Percentiles rank a stretch among this genome's conserved stretches.
Conservation (phyloP, 768 basidiomycete species). For the Chalciporus chontae region DNA sequence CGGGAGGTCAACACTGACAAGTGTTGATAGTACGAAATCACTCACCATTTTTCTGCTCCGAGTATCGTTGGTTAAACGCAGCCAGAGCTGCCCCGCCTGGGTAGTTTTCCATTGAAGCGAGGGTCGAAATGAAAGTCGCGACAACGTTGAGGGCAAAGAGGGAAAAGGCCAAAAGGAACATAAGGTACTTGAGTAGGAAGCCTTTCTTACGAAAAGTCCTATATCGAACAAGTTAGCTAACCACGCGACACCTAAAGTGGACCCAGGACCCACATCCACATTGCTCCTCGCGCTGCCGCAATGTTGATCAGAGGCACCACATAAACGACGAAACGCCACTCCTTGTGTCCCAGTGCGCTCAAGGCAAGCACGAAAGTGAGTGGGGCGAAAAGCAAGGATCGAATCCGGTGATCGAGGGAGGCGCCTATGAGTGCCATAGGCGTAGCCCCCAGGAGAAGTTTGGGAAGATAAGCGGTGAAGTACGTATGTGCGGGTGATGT, state of each 20-base stretch:
- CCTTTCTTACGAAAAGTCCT: constrained; percentile 52
- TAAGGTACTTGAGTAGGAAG: constrained; percentile 41
- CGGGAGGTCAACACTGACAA: constrained; percentile 4
- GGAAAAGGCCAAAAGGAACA: constrained; percentile 43
- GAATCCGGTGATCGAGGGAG: constrained; percentile 45
- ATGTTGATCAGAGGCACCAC: constrained; percentile 79
- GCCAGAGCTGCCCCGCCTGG: constrained; percentile 80
- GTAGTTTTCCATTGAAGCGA: constrained; percentile 74
- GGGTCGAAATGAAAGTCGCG: constrained; percentile 49
- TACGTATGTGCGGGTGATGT: constrained; percentile 70
- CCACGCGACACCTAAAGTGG: neutral
- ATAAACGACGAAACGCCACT: constrained; percentile 96
- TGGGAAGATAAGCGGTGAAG: constrained; percentile 66
- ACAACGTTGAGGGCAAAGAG: constrained; percentile 52
- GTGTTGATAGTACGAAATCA: neutral
- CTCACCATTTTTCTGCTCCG: constrained; percentile 31
- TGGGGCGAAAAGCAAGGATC: constrained; percentile 49
- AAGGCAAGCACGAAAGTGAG: constrained; percentile 56
- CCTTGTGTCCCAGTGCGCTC: constrained; percentile 86
- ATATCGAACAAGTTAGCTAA: neutral
- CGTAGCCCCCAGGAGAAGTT: constrained; percentile 62
- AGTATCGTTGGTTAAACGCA: constrained; percentile 53
- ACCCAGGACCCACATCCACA: constrained; percentile 53
- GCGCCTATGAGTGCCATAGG: constrained; percentile 60
- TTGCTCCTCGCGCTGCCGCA: constrained; percentile 64